Conservation (phyloP, 1,284 basidiomycete genomes). For the Ustanciosporium gigantosporum region DNA sequence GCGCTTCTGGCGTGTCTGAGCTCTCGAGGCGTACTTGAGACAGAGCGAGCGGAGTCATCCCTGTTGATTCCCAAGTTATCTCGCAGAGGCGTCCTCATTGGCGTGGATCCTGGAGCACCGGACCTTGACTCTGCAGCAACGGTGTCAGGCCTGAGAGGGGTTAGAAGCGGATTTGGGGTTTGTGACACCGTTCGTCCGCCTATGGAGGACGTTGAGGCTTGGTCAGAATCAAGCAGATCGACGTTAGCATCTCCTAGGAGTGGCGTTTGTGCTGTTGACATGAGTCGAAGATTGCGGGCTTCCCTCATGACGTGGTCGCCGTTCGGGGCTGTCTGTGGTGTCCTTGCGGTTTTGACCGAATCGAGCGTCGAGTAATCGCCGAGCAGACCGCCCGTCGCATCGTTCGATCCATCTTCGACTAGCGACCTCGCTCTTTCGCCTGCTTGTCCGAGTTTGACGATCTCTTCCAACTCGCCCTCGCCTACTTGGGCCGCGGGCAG, state of each 20-base stretch:
- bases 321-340: conserved; percentile 86
- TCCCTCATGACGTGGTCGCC: conserved; percentile 74
- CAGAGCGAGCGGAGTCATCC: conserved; percentile 18
- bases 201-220: background rate
- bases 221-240: conserved; percentile 1
- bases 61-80: conserved; percentile 86
- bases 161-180: conserved; percentile 93
- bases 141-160: conserved; percentile 62
- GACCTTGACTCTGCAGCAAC: conserved; percentile 7
- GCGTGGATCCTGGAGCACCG: conserved; percentile 62
- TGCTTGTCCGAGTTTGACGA: conserved; percentile 95
- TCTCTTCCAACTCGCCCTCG: conserved; percentile 94
- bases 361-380: conserved; percentile 91
- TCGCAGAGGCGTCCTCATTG: conserved; percentile 87
- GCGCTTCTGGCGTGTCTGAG: conserved; percentile 23
- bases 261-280: conserved; percentile 89
- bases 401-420: conserved; percentile 69
- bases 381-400: conserved; percentile 81
- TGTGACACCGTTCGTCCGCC: conserved; percentile 68
- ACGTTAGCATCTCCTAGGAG: conserved; percentile 96
- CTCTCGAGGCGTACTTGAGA: conserved; percentile 42
- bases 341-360: conserved; percentile 83
- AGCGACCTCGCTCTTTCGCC: conserved; percentile 84
- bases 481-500: conserved; percentile 91
- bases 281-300: conserved; percentile 89